Conservation (phyloP, 345 rosid species). For the Linum trigynum region DNA sequence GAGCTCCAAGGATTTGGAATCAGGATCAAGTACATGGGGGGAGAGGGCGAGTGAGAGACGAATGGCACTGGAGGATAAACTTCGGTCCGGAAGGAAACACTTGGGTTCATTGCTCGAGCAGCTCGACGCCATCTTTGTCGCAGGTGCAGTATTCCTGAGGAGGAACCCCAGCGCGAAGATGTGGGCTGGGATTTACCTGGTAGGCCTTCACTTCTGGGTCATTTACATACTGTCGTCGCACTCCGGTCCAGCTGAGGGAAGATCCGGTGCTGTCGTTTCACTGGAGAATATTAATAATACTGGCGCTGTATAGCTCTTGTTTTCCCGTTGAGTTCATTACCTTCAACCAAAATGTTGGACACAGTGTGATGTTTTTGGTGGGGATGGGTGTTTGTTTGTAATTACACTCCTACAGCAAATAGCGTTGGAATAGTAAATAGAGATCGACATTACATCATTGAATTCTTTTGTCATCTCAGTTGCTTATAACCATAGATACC, state of each 20-base stretch:
- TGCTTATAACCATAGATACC: too few relatives aligned
- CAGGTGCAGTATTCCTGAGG: slow-evolving; percentile 64
- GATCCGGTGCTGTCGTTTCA: slow-evolving; percentile 66
- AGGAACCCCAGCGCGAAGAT: slow-evolving; percentile 65
- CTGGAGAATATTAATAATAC: slow-evolving; percentile 63
- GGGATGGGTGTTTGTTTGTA: too few relatives aligned
- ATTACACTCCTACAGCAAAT: too few relatives aligned
- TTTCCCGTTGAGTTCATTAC: not conserved
- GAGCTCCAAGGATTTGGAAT: slow-evolving; percentile 47
- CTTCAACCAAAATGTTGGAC: too few relatives aligned
- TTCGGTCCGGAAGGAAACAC: slow-evolving; percentile 61
- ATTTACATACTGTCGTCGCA: slow-evolving; percentile 56
- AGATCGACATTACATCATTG: too few relatives aligned
- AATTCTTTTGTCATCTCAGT: too few relatives aligned
- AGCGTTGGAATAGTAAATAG: too few relatives aligned
- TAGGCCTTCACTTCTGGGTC: slow-evolving; percentile 90
- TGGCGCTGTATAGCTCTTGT: slow-evolving; percentile 19
- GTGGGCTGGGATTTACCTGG: slow-evolving; percentile 60
- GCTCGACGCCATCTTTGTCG: slow-evolving; percentile 57
- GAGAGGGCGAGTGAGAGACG: slow-evolving; percentile 38
- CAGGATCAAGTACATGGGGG: slow-evolving; percentile 49
- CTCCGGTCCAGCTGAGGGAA: slow-evolving; percentile 38
- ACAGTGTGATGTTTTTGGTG: too few relatives aligned
- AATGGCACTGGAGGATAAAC: slow-evolving; percentile 45
- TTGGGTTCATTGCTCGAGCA: slow-evolving; percentile 61